phyloP scores from a whole-genome alignment of 2,329 filamentous ascomycete species.

The Neurospora sp. region DNA sequence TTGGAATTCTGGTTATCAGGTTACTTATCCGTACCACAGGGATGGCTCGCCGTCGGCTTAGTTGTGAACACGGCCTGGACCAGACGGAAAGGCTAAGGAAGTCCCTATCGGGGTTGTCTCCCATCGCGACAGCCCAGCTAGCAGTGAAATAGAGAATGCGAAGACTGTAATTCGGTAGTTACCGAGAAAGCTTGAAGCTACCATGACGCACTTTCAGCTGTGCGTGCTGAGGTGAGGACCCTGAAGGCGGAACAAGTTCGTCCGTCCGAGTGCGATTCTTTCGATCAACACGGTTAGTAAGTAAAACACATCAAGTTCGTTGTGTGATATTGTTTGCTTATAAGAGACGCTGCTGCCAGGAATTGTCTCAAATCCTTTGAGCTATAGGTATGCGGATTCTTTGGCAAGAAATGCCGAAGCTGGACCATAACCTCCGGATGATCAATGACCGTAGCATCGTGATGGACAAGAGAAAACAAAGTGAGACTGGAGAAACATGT shows the following conservation, averaged over 20 bases:
- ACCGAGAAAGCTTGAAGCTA: neutral
- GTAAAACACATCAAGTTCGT: neutral
- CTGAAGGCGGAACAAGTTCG: neutral
- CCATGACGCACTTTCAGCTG: neutral
- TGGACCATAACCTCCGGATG: neutral
- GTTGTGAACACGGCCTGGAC: neutral
- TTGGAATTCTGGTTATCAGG: conserved; percentile 5
- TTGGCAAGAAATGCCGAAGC: neutral
- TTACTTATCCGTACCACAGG: conserved; percentile 7
- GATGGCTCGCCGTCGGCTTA: conserved; percentile 7
- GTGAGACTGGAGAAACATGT: neutral
- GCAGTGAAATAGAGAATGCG: neutral
- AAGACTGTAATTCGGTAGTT: neutral
- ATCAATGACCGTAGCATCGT: neutral
- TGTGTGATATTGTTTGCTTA: neutral
- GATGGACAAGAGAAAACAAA: neutral
- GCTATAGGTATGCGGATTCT: neutral
- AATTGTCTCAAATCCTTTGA: neutral
- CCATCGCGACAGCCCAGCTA: neutral
- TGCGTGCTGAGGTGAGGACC: neutral
- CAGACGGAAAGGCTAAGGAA: neutral
- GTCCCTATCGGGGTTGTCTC: too few species aligned
- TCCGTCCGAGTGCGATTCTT: neutral
- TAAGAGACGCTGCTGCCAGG: neutral
- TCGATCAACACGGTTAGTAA: neutral